Conservation (phyloP, 345 rosid species). For the Dipteronia sinensis region DNA sequence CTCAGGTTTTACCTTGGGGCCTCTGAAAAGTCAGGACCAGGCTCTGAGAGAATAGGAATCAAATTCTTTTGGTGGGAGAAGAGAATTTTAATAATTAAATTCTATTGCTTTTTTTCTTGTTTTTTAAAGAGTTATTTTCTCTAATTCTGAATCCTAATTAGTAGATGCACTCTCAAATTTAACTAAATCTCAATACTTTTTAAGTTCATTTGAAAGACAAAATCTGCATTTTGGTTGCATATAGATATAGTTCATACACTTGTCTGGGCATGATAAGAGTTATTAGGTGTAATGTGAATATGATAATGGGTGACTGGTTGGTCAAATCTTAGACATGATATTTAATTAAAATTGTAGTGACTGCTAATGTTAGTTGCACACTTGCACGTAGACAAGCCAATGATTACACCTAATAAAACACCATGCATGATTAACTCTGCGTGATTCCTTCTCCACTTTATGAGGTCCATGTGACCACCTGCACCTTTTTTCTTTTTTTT, state of each 20-base stretch:
- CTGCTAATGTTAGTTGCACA: constrained; percentile 2
- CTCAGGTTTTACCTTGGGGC: too few relatives aligned
- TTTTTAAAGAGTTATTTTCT: too few relatives aligned
- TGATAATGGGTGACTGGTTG: background rate
- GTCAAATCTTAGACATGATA: background rate
- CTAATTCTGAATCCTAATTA: too few relatives aligned
- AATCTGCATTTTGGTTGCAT: background rate
- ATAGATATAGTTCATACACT: background rate
- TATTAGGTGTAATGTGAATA: background rate
- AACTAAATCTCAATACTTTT: too few relatives aligned
- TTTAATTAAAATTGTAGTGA: background rate
- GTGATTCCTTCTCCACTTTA: constrained; percentile 15
- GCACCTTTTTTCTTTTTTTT: background rate
- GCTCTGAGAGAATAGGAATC: too few relatives aligned
- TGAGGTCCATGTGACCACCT: constrained; percentile 6
- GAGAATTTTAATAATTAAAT: too few relatives aligned
- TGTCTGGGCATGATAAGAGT: too few relatives aligned
- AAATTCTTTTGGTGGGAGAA: too few relatives aligned
- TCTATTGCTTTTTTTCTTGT: too few relatives aligned
- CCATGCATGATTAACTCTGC: constrained; percentile 2
- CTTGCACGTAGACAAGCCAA: constrained; percentile 17
- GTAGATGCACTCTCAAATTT: too few relatives aligned
- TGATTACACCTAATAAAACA: constrained; percentile 11
- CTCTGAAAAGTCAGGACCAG: too few relatives aligned
- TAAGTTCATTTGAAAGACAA: too few relatives aligned